Evolutionary conservation across 2,329 filamentous ascomycete genomes (phyloP).

Genomic region (Neoscytalidium dimidiatum): DNA sequence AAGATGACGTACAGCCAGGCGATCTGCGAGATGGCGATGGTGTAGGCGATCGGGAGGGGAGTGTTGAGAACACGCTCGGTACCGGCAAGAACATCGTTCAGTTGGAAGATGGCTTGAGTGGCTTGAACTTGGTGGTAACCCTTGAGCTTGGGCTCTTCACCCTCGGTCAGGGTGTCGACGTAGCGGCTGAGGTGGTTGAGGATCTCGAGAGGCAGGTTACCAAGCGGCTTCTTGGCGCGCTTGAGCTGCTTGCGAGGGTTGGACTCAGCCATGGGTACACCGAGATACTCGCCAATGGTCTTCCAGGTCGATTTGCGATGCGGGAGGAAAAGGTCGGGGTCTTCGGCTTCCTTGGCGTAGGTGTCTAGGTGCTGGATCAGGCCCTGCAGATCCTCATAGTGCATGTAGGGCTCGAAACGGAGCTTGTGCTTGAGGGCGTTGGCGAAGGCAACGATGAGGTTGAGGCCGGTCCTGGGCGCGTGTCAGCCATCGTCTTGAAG

Average conservation of each 20-base stretch:
- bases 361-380: constrained; percentile 74
- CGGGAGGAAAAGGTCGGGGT: constrained; percentile 39
- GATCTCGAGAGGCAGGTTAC: constrained; percentile 83
- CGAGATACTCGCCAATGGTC: constrained; percentile 69
- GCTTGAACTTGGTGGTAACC: constrained; percentile 59
- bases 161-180: constrained; percentile 60
- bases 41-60: constrained; percentile 79
- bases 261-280: constrained; percentile 72
- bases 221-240: constrained; percentile 69
- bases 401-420: constrained; percentile 78
- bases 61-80: constrained; percentile 80
- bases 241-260: constrained; percentile 81
- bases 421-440: constrained; percentile 78
- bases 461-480: constrained; percentile 61
- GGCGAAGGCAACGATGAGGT: constrained; percentile 77
- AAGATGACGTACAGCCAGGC: constrained; percentile 82
- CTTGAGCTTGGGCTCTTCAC: constrained; percentile 53
- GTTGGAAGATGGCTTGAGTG: constrained; percentile 59
- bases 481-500: constrained; percentile 16
- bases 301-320: constrained; percentile 57
- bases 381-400: constrained; percentile 72
- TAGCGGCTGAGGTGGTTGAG: constrained; percentile 71
- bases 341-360: constrained; percentile 64
- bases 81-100: constrained; percentile 73
- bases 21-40: constrained; percentile 82